Evolutionary conservation across 192 early-diverging fungal species (phyloP), one percentile per base, ranked within the genome.

Genomic region (Coemansia umbellata): DNA sequence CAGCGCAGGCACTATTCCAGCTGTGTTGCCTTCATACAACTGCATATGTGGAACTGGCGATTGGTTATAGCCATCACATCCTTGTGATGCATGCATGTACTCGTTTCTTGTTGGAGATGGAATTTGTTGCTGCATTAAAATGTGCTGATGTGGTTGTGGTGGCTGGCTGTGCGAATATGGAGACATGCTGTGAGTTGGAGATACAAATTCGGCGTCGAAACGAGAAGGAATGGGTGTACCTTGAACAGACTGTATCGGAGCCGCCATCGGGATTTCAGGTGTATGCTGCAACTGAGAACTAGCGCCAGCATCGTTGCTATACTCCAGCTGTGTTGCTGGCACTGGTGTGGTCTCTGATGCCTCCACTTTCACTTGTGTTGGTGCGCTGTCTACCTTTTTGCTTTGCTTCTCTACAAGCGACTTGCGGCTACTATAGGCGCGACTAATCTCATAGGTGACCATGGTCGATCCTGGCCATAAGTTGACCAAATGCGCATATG

Each of bases 381-480:
- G n/a, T n/a, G 28, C 18, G 10, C 31, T 8, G 8, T 71, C 74
- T 2, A 50, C 18, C 47, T 57, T 70, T 31, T 66, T 65, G 50
- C 28, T 62, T 31, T 78, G 74, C 49, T 55, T 78, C 27, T 78
- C 74, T 1, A 78, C 50, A 18, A 78, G 47, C 28, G 63, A 56
- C 53, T 78, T 78, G 32, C 74, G 74, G 40, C 74, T 78, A 27
- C 74, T 78, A 45, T 78, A 78, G 0, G 74, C 74, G 7, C 74
- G 53, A 60, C 74, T 78, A 32, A 78, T 67, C 56, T 78, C 74
- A 26, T 78, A 78, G 0, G 74, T 78, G 5, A 69, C 62, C 67
- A 78, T 78, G 52, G 64, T 67, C 3, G 63, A 60, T 4, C 56
- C 56, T 2, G 74, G 74, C 74, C 74, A 78, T 35, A 78, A 44